These are phyloP conservation scores for Carpinus viminea DNA, from an alignment of 306 rosid genomes.

Conservation along the genomic window DNA sequence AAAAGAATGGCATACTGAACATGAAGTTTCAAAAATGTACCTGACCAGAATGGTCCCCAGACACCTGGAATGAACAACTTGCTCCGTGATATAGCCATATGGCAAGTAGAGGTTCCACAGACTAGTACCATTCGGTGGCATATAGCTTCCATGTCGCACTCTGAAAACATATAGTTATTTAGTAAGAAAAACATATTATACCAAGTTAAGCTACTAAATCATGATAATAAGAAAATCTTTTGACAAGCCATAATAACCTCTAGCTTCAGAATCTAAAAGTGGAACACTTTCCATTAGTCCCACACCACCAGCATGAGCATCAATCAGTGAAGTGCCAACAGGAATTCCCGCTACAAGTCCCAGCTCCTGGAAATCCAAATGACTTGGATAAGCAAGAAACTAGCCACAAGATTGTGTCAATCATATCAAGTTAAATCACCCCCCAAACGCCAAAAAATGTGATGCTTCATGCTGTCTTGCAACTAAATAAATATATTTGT, in stretches of 20 bases:
- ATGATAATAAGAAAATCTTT: constrained; percentile 13
- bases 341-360: constrained; percentile 86
- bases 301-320: constrained; percentile 99
- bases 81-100: constrained; percentile 80
- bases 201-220: constrained; percentile 19
- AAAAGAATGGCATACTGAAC: constrained; percentile 12
- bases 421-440: constrained; percentile 36
- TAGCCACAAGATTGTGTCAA: constrained; percentile 4
- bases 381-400: constrained; percentile 14
- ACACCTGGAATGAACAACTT: constrained; percentile 96
- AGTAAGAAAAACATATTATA: constrained; percentile 24
- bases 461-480: constrained; percentile 24
- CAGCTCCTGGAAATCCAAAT: constrained; percentile 72
- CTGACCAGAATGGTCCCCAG: constrained; percentile 99
- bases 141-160: constrained; percentile 58
- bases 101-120: constrained; percentile 98
- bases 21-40: constrained; percentile 36
- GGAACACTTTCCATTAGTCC: constrained; percentile 90
- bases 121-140: constrained; percentile 82
- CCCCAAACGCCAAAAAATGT: constrained; percentile 24
- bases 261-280: constrained; percentile 42
- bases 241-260: constrained; percentile 48
- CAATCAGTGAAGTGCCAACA: constrained; percentile 90
- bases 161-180: constrained; percentile 41
- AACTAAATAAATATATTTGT: constrained; percentile 35